A percentile compares a stretch with the other conserved stretches of the same genome.
phyloP scores from a whole-genome alignment of 2,329 filamentous ascomycete genomes.

The Bipolaris oryzae region DNA sequence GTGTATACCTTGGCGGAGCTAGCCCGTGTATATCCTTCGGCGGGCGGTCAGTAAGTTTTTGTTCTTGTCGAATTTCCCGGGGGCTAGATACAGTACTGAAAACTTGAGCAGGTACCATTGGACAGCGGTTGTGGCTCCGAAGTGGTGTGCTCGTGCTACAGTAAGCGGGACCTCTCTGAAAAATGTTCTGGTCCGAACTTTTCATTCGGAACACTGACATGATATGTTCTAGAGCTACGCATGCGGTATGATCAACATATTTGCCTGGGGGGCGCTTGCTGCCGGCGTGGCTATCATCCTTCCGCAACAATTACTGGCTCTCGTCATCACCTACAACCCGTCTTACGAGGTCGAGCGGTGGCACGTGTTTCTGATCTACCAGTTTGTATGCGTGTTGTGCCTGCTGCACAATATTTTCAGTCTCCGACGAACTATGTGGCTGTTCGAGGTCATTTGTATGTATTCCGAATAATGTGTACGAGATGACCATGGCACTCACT shows the following conservation, averaged over 20 bases:
- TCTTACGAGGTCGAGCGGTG: not conserved
- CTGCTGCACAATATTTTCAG: not conserved
- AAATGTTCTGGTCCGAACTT: not conserved
- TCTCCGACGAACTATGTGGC: not conserved
- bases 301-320: not conserved
- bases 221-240: not conserved
- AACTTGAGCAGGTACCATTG: not conserved
- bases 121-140: not conserved
- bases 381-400: not conserved
- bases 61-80: not conserved
- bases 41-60: not conserved
- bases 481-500: not conserved
- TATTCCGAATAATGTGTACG: not conserved
- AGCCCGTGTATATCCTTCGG: not conserved
- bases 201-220: not conserved
- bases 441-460: not conserved
- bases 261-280: not conserved
- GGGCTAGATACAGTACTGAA: not conserved
- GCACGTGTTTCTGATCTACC: not conserved
- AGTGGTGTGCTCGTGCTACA: not conserved
- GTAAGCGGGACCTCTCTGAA: not conserved
- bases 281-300: not conserved
- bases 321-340: not conserved
- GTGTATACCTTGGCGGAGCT: not conserved
- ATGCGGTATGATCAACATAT: constrained; percentile 2